phyloP scores from a whole-genome alignment of 2,329 filamentous ascomycete species.

The Dactylellina cionopaga region DNA sequence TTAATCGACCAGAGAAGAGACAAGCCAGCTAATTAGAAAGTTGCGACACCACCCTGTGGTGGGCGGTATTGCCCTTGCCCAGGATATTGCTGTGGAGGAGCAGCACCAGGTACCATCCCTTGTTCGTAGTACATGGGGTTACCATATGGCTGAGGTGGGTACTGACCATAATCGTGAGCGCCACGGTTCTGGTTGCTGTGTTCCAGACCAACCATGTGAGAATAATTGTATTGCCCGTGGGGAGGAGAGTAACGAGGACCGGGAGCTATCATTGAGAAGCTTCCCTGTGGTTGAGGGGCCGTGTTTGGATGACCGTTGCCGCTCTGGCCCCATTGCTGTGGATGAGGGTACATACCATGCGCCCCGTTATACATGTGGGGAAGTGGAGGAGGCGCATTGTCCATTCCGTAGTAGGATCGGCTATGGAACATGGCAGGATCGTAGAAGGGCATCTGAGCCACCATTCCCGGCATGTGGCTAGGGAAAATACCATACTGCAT shows the following conservation, averaged over 20 bases:
- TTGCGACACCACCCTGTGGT: slow-evolving; percentile 29
- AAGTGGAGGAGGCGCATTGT: slow-evolving; percentile 6
- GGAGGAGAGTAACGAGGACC: slow-evolving; percentile 30
- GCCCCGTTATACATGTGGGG: slow-evolving; percentile 19
- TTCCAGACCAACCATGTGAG: slow-evolving; percentile 22
- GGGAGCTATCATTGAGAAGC: slow-evolving; percentile 18
- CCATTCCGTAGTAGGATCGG: slow-evolving; percentile 13
- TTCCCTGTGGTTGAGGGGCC: slow-evolving; percentile 25
- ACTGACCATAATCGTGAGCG: slow-evolving; percentile 21
- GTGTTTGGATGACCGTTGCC: slow-evolving; percentile 12
- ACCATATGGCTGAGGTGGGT: slow-evolving; percentile 14
- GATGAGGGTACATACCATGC: slow-evolving; percentile 27
- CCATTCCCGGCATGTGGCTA: slow-evolving; percentile 12
- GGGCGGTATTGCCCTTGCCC: slow-evolving; percentile 25
- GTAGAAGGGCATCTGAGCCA: slow-evolving; percentile 28
- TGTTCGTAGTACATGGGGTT: slow-evolving; percentile 30
- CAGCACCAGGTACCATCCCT: slow-evolving; percentile 14
- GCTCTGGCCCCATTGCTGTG: slow-evolving; percentile 28
- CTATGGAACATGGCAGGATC: slow-evolving; percentile 39
- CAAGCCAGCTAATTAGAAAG: slow-evolving; percentile 7
- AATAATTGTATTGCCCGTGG: slow-evolving; percentile 2
- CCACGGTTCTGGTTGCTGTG: slow-evolving; percentile 19
- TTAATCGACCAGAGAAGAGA: neutral
- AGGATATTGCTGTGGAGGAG: slow-evolving; percentile 8
- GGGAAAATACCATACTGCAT: slow-evolving; percentile 28